Base-by-base conservation (phyloP, 768 basidiomycete genomes). In the Leccinum boreale region DNA sequence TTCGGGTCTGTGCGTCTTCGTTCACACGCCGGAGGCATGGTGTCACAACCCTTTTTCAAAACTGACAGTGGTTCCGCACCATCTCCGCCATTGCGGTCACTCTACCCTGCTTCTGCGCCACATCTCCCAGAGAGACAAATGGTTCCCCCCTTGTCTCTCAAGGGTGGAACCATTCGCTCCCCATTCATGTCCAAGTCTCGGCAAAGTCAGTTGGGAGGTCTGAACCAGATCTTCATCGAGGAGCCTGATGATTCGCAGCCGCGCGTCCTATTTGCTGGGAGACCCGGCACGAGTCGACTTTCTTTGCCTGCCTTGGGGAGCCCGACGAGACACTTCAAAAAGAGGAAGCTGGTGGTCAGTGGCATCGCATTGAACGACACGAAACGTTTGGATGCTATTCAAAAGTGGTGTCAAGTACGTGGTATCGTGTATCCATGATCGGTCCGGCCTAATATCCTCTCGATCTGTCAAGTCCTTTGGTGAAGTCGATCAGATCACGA, bases 351-450 rank as follows among this genome's bases (percentile, higher is more conserved):
- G 14, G 79, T 92, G 50, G 76, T 91, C 58, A 86, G 85, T 65
- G 90, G 90, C 31, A 81, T 91, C 28, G 79, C 79, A 8, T 73
- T 77, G 14, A 78, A 80, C 19, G 90, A 92, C 64, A 70, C 77
- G 23, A 75, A 76, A 35, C 85, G 85, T 61, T 81, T 88, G 64
- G 87, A 90, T 39, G 87, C 79, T 3, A 77, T 86, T 12, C 85
- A 83, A 65, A 78, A 75, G 58, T 92, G 90, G 90, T 92, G 90
- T 64, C 87, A 89, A 78, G 87, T 89, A 67, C 53, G 79, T 70
- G 51, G 36, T 23, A n/a, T 33, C 26, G 14, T 17, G 15, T 19
- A 3, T 26, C 24, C 42, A 14, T 14, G n/a, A 28, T 29, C 6
- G 11, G 19, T 31, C 42, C 51, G 28, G 46, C 49, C 57, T 57